Conservation (phyloP, 106 monocot species). For the Acorus gramineus region DNA sequence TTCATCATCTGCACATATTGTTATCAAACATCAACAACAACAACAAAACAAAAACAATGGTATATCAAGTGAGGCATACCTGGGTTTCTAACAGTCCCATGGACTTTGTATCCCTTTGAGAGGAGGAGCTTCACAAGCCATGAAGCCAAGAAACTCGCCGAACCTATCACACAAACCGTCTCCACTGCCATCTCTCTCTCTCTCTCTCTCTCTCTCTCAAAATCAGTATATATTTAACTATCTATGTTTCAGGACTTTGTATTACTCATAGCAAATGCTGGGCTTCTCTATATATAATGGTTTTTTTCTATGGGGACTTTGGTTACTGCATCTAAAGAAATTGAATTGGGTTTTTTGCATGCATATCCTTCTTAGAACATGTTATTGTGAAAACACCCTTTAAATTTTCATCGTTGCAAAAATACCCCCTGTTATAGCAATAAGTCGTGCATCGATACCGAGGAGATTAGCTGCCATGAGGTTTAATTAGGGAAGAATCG, state of each 20-base stretch:
- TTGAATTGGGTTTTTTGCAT: too few species aligned
- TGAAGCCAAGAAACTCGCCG: neutral
- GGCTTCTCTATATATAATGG: too few species aligned
- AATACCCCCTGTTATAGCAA: too few species aligned
- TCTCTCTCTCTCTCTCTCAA: neutral
- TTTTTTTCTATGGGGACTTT: too few species aligned
- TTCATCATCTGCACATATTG: slow-evolving; percentile 31
- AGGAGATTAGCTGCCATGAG: too few species aligned
- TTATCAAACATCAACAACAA: neutral
- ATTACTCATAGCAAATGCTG: neutral
- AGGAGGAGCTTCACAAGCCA: slow-evolving; percentile 7
- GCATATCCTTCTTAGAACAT: too few species aligned
- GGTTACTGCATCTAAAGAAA: too few species aligned
- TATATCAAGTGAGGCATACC: neutral
- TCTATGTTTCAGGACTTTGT: neutral
- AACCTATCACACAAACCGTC: neutral
- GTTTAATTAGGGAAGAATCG: too few species aligned
- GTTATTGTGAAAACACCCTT: too few species aligned
- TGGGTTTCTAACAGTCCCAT: slow-evolving; percentile 3
- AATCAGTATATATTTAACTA: neutral
- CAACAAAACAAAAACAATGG: neutral
- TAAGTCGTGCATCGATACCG: too few species aligned
- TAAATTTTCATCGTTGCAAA: too few species aligned
- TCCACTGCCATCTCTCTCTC: neutral
- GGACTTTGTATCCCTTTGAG: slow-evolving; percentile 1